Conservation (phyloP, 345 rosid genomes). For the Conringia planisiliqua region DNA sequence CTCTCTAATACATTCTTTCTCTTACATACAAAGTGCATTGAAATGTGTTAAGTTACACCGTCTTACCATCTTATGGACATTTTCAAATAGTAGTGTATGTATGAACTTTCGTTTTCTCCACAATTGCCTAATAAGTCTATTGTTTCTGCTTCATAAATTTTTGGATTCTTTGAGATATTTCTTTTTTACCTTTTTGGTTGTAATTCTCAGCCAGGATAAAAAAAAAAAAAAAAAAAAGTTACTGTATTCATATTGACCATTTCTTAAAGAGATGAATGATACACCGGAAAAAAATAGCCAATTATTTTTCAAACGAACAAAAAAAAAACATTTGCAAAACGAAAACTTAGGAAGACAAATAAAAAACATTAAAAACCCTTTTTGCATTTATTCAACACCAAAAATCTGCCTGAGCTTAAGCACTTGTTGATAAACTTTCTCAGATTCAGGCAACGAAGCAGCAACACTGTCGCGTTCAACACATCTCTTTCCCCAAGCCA, state of each 20-base stretch:
- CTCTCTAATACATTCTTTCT: not conserved
- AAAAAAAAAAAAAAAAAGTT: too few species aligned
- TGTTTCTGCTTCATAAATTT: not conserved
- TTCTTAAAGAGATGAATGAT: not conserved
- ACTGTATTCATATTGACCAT: not conserved
- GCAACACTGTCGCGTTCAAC: constrained; percentile 27
- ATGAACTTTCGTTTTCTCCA: constrained; percentile 5
- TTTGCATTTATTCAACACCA: constrained; percentile 22
- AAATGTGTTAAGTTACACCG: constrained; percentile 3
- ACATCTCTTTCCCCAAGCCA: constrained; percentile 38
- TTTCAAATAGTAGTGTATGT: not conserved
- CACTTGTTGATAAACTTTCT: constrained; percentile 33
- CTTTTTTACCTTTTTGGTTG: not conserved
- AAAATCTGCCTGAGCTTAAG: constrained; percentile 31
- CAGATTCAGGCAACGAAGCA: constrained; percentile 30
- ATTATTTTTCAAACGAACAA: not conserved
- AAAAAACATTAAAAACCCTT: not conserved
- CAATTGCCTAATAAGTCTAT: not conserved
- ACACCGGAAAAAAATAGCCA: not conserved
- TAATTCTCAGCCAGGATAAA: not conserved
- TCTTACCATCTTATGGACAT: not conserved
- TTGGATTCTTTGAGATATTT: not conserved
- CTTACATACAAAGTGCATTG: constrained; percentile 12
- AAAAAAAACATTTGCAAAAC: not conserved
- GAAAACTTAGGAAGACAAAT: not conserved